These are phyloP conservation scores for Entomortierella chlamydospora DNA, from an alignment of 192 early-diverging fungal species.

Conservation along the genomic window DNA sequence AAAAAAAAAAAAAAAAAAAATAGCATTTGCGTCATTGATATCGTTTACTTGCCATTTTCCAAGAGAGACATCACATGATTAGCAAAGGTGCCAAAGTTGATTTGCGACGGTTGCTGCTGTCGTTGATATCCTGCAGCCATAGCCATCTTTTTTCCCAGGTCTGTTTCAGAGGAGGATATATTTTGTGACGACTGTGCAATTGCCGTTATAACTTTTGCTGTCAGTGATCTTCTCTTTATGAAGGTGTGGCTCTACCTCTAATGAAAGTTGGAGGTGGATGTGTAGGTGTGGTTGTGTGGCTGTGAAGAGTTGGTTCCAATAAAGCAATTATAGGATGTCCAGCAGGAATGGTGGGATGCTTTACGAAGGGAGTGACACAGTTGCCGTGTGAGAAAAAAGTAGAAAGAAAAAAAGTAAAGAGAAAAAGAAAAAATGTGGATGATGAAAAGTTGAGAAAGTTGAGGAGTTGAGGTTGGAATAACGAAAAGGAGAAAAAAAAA, in stretches of 20 bases:
- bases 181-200: too few relatives aligned
- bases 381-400: background rate
- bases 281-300: too few relatives aligned
- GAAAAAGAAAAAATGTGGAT: background rate
- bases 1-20: background rate
- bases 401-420: background rate
- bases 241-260: too few relatives aligned
- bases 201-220: too few relatives aligned
- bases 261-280: too few relatives aligned
- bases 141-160: conserved; percentile 26
- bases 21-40: too few relatives aligned
- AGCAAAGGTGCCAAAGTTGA: conserved; percentile 54
- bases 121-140: conserved; percentile 48
- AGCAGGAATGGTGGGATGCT: too few relatives aligned
- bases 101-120: conserved; percentile 42
- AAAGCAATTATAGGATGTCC: too few relatives aligned
- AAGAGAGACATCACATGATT: conserved; percentile 49
- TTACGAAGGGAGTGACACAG: background rate
- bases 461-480: background rate
- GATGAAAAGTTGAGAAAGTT: background rate
- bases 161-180: background rate
- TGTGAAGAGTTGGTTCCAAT: too few relatives aligned
- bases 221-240: too few relatives aligned
- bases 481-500: background rate
- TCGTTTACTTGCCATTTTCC: conserved; percentile 48